Evolutionary conservation across 179 eudicot species (phyloP), one percentile per base, ranked within the genome.

Genomic region (Beta lomatogona): DNA sequence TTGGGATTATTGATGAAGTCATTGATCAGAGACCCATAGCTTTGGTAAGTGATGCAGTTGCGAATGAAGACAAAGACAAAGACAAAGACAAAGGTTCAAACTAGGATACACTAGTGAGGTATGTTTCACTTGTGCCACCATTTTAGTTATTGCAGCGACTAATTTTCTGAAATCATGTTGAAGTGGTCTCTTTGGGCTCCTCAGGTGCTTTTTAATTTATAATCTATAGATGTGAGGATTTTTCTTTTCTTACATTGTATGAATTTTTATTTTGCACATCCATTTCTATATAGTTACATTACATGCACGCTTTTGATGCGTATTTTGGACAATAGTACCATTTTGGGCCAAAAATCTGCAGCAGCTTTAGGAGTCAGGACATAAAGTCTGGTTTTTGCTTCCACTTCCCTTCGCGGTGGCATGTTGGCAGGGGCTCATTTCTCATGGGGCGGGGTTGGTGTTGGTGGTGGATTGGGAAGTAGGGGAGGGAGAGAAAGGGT

Each of bases 1-100:
- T 95, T 82, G 98, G 98, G 44, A 87, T 95, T 59, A 93, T 95
- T 78, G 98, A 95, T 52, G 98, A 95, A 83, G 97, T 95, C 50
- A 92, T 95, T 57, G 90, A 91, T 86, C 85, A 91, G 81, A 91
- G 98, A 74, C 98, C 98, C 48, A 81, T 89, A 84, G 87, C 91
- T 77, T 89, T 95, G 76, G 99, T 94, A 44, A 85, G 98, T 77
- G 99, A 92, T 87, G 98, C 98, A 74, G 86, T 92, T 76, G 91
- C 82, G 53, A 79, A 86, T 75, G 93, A 90, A 72, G 90, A 77
- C 73, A 92, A 77, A 82, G 76, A 58, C 82, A 83, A 90, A 72
- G 90, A 77, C 73, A 92, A 77, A 82, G 76, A 58, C 82, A 83
- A 83, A 79, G 70, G 72, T 77, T 85, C 93, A 68, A 87, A 80